Base-by-base conservation (phyloP, 2,329 filamentous ascomycete species). In the Aspergillus proliferans region DNA sequence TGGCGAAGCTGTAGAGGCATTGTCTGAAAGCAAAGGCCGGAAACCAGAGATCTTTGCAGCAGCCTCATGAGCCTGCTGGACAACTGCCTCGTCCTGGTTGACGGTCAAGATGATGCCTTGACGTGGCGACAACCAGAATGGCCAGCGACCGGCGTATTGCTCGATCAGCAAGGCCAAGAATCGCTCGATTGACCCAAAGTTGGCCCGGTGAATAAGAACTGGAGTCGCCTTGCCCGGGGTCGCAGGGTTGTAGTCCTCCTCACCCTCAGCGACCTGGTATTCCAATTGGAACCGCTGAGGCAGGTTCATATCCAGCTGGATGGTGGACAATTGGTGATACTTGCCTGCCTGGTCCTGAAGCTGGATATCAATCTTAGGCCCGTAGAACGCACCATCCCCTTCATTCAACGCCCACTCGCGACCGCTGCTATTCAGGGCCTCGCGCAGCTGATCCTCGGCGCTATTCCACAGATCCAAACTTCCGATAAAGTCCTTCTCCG, bases 311-410 rank as follows among this genome's bases (percentile, higher is more conserved):
- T 95, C 89, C 24, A 95, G 80, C 72, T 95, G 89, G 45, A 95
- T 85, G 0, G 89, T 94, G 3, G 88, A 90, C 2, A 90, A 88
- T 65, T 95, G 89, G 63, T 94, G 89, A 60, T 90, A 87, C 63
- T 92, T 94, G 6, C 87, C 88, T 60, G 88, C 81, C 1, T 85
- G 84, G 63, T 94, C 89, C 52, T 80, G 82, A 42, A 95, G 70
- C 36, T 94, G 82, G 41, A 95, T 87, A 62, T 95, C 89, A 55
- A 95, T 95, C 71, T 95, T 95, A 28, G 90, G 89, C 0, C 90
- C 89, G 61, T 95, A 95, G 63, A 95, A 95, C 3, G 89, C 89
- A 12, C 90, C 89, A 52, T 94, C 89, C 9, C 88, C 88, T 59
- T 85, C 79, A 54, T 90, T 92, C 49, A 92, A 58, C 2, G 78